Conservation (phyloP, 192 early-diverging fungal genomes). For the Coemansia sp. region DNA sequence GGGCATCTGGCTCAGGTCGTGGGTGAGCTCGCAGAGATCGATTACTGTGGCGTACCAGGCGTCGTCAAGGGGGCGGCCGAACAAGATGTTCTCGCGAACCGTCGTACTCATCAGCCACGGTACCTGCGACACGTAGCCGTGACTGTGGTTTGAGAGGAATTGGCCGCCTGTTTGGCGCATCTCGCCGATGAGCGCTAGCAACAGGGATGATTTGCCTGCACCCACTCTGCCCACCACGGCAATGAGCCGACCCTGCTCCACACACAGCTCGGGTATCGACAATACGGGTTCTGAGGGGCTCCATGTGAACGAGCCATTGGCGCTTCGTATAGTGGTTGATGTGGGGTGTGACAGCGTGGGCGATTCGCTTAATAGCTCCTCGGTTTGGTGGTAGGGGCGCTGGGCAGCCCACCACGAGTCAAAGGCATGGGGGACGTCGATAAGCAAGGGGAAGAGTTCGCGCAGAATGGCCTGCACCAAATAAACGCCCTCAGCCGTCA, state of each 20-base stretch:
- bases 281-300: neutral
- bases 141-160: neutral
- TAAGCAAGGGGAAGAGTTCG: slow-evolving; percentile 34
- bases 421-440: slow-evolving; percentile 36
- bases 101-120: slow-evolving; percentile 52
- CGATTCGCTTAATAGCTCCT: neutral
- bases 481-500: slow-evolving; percentile 30
- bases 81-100: slow-evolving; percentile 48
- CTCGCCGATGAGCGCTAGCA: slow-evolving; percentile 79
- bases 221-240: slow-evolving; percentile 81
- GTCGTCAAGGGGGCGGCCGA: slow-evolving; percentile 30
- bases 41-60: slow-evolving; percentile 22
- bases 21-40: slow-evolving; percentile 21
- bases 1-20: slow-evolving; percentile 24
- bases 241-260: slow-evolving; percentile 55
- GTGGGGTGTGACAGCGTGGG: neutral
- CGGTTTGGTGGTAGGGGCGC: slow-evolving; percentile 19
- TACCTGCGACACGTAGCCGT: slow-evolving; percentile 28
- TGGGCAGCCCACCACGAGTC: slow-evolving; percentile 40
- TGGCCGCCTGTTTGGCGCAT: slow-evolving; percentile 24
- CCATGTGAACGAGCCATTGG: slow-evolving; percentile 13
- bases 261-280: neutral
- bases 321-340: neutral
- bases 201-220: slow-evolving; percentile 78
- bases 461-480: slow-evolving; percentile 36